Evolutionary conservation across 2,329 filamentous ascomycete species (phyloP), one percentile per base, ranked within the genome.

Genomic region (Apiospora pterosperma): DNA sequence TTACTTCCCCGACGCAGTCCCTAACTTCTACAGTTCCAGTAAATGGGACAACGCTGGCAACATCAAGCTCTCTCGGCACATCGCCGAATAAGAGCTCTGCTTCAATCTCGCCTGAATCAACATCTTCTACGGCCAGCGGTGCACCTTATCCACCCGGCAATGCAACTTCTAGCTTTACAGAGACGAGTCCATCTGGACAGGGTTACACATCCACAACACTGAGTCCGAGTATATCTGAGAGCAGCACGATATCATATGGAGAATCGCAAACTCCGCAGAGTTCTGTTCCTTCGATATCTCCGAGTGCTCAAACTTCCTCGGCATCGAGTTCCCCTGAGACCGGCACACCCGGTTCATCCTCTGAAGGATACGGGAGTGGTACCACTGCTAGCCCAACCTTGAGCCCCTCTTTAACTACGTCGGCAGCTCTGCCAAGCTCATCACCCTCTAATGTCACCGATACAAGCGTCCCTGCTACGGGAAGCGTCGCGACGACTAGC

Each of bases 401-500:
- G 23, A 41, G 36, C 23, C 31, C n/a, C 16, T 31, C 23, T 6
- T 31, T 36, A 11, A 19, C 59, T 31, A 12, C 23, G 2, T 12
- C 28, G 12, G 34, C 16, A 34, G 48, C 5, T n/a, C 16, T 21
- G 12, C 28, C 48, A n/a, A 34, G 4, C 16, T 28, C 48, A 55
- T 11, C 48, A 34, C 3, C 16, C 8, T 34, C 19, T 11, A 60
- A 39, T 39, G 34, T 16, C n/a, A 60, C 34, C 36, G 66, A 62
- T 14, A 75, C 67, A 42, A 73, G 71, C 23, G 25, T 73, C 39
- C 65, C 69, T 36, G 67, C 71, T 12, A 70, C 71, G n/a, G 72
- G 70, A 14, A 70, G 69, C 58, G 65, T 74, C 23, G 69, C 69
- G 4, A 44, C 59, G 31, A 68, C 63, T 28, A 58, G 34, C 7